Base-by-base conservation (phyloP, 345 rosid genomes). In the Murraya koenigii region DNA sequence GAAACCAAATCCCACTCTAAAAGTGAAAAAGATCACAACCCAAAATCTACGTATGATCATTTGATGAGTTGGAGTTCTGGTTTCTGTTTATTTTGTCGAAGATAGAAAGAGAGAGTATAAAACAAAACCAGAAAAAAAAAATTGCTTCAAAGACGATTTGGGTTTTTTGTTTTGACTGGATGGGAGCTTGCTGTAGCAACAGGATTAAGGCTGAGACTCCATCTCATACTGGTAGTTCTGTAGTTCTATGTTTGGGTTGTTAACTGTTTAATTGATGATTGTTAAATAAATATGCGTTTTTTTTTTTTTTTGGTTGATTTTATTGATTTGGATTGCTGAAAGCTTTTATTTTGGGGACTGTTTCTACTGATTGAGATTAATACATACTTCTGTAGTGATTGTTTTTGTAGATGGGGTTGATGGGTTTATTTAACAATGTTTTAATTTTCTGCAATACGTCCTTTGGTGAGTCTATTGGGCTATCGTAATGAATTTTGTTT, bases 181-280 rank as follows among this genome's bases (percentile, higher is more conserved):
- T 94, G 97, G 98, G 98, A 83, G 88, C 87, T 69, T 94, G 98
- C 76, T 91, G 87, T 86, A 94, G 98, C 77, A 90, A 91, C 74
- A 92, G 90, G 81, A 88, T 93, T 86, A 94, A 85, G 85, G 90
- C 97, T n/a, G 95, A 93, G 80, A 88, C 85, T 81, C 86, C 91
- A 63, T 87, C 90, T 17, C 69, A 83, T 77, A 86, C 97, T 47
- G 97, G 98, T 94, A 72, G 69, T 74, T 78, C 8, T n/a, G 23
- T 20, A 30, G 54, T 6, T 54, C 72, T 25, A 59, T 69, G 75
- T 77, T 32, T 71, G 9, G 23, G 33, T 55, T 75, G 70, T 23
- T 52, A 52, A 26, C 8, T 28, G 41, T 62, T 35, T 36, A 19
- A 36, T 22, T 22, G 7, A 58, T 58, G 61, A n/a, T 58, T 23